Conservation (phyloP, 1,284 basidiomycete species). For the Peniophora sp. region DNA sequence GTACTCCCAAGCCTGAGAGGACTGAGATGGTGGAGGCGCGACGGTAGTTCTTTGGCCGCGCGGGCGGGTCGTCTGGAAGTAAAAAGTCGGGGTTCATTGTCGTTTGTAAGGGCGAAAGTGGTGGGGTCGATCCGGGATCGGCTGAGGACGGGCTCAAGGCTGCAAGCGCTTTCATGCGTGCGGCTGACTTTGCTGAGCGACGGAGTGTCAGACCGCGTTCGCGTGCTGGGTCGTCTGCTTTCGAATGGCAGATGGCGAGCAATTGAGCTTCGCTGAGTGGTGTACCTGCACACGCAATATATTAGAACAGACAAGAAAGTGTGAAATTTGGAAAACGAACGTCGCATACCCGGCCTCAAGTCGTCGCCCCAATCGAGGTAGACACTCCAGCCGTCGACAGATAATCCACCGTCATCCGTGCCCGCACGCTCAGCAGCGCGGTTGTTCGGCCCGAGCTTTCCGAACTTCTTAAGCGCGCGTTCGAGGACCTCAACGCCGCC, state of each 20-base stretch:
- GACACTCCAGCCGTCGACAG: slow-evolving; percentile 85
- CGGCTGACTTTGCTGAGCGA: slow-evolving; percentile 25
- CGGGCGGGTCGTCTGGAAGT: slow-evolving; percentile 19
- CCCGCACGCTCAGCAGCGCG: slow-evolving; percentile 36
- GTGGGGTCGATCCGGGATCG: slow-evolving; percentile 25
- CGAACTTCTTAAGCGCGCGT: slow-evolving; percentile 82
- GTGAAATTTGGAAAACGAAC: slow-evolving; percentile 3
- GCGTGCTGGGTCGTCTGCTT: slow-evolving; percentile 74
- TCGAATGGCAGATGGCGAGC: slow-evolving; percentile 78
- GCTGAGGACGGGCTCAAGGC: slow-evolving; percentile 24
- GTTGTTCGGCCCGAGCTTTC: slow-evolving; percentile 45
- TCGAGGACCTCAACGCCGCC: slow-evolving; percentile 82
- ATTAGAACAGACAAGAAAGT: slow-evolving; percentile 5
- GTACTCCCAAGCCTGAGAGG: slow-evolving; percentile 86
- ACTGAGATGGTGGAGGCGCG: slow-evolving; percentile 93
- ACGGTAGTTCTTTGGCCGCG: slow-evolving; percentile 45
- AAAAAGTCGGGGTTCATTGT: slow-evolving; percentile 19
- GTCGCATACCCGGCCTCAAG: slow-evolving; percentile 42
- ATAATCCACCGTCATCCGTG: slow-evolving; percentile 58
- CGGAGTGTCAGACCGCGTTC: slow-evolving; percentile 80
- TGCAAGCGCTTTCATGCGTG: slow-evolving; percentile 38
- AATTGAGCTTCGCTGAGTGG: slow-evolving; percentile 82
- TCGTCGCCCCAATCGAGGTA: slow-evolving; percentile 56
- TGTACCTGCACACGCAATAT: slow-evolving; percentile 33
- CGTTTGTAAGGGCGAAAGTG: slow-evolving; percentile 14